Conservation (phyloP, 495 filamentous ascomycete species). For the Tricharina praecox region DNA sequence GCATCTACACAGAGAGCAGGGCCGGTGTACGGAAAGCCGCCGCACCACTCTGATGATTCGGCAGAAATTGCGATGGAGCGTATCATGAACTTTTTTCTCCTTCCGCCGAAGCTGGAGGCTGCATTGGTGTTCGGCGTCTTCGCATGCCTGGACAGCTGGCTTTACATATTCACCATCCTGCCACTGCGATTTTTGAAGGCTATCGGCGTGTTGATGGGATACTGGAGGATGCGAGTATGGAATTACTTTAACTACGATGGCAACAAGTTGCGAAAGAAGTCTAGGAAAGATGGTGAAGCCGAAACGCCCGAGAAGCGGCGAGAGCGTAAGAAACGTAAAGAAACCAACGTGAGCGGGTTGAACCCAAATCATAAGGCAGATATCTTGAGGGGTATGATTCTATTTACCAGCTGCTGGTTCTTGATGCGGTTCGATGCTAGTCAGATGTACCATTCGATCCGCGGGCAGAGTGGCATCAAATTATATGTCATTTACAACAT, state of each 20-base stretch:
- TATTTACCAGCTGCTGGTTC: constrained; percentile 64
- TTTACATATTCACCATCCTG: constrained; percentile 87
- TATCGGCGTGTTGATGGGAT: constrained; percentile 52
- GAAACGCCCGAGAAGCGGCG: constrained; percentile 4
- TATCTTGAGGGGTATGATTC: constrained; percentile 71
- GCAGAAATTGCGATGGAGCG: constrained; percentile 90
- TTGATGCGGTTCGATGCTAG: constrained; percentile 90
- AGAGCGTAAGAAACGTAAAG: not conserved
- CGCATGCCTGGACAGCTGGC: constrained; percentile 91
- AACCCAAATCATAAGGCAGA: constrained; percentile 87
- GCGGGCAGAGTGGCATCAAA: constrained; percentile 91
- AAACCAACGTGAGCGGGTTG: constrained; percentile 55
- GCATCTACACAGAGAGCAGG: constrained; percentile 4
- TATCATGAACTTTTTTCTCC: constrained; percentile 69
- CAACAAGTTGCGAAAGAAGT: constrained; percentile 6
- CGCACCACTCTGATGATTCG: constrained; percentile 79
- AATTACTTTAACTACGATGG: constrained; percentile 9
- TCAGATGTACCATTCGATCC: constrained; percentile 95
- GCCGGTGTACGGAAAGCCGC: constrained; percentile 11
- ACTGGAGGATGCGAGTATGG: constrained; percentile 22
- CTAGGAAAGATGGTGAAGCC: not conserved
- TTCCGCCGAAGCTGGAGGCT: constrained; percentile 70
- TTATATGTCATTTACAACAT: constrained; percentile 97
- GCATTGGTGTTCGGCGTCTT: constrained; percentile 73
- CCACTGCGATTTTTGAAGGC: constrained; percentile 82